Percentiles rank a stretch among this genome's conserved stretches.
Conservation (phyloP, 768 basidiomycete genomes). For the Russula dissimulans region DNA sequence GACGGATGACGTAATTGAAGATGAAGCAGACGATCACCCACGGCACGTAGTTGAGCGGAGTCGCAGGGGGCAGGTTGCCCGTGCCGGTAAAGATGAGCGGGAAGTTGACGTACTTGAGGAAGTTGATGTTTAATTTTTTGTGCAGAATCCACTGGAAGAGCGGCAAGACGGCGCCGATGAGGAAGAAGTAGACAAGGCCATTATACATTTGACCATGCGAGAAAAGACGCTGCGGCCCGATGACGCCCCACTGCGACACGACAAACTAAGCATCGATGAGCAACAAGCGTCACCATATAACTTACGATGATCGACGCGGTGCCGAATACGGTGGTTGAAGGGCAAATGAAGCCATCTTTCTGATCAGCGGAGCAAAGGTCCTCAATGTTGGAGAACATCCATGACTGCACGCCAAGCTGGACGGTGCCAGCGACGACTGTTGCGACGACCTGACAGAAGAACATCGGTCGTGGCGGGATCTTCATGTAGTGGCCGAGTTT, state of each 20-base stretch:
- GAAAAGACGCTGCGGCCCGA: conserved; percentile 48
- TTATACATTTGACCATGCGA: background rate
- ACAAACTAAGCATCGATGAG: background rate
- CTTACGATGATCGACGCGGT: conserved; percentile 70
- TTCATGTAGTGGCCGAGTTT: conserved; percentile 71
- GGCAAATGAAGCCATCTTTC: conserved; percentile 61
- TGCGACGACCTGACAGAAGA: conserved; percentile 58
- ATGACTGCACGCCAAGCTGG: conserved; percentile 67
- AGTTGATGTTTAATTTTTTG: background rate
- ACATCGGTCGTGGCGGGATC: conserved; percentile 66
- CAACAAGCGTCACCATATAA: no score
- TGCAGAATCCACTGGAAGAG: conserved; percentile 42
- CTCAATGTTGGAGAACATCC: conserved; percentile 65
- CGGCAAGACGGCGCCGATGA: conserved; percentile 59
- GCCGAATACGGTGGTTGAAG: conserved; percentile 61
- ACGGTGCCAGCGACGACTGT: conserved; percentile 61
- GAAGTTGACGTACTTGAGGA: conserved; percentile 53
- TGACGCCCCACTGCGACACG: conserved; percentile 42
- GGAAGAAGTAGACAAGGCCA: conserved; percentile 65
- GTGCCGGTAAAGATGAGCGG: conserved; percentile 36
- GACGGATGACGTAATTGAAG: conserved; percentile 32
- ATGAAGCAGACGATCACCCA: conserved; percentile 31
- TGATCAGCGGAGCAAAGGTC: conserved; percentile 48
- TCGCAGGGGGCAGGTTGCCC: conserved; percentile 34
- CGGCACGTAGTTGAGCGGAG: conserved; percentile 33